Conservation (phyloP, 1,284 basidiomycete genomes). For the Trametes versicolor region DNA sequence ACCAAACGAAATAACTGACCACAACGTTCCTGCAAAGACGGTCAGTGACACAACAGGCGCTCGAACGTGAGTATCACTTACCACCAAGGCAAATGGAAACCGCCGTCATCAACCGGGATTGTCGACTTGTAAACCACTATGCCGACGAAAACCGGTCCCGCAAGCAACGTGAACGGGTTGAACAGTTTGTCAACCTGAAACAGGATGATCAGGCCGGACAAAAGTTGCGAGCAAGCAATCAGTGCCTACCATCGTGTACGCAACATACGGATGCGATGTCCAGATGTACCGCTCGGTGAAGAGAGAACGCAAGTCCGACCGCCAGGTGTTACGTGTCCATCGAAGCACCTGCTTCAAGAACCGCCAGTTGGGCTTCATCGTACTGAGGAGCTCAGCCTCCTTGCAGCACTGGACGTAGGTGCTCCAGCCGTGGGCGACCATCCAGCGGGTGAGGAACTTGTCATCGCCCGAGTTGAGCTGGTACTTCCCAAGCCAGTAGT, state of each 20-base stretch:
- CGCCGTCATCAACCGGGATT: constrained; percentile 71
- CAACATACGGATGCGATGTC: constrained; percentile 90
- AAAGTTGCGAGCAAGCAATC: neutral
- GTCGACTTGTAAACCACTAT: constrained; percentile 85
- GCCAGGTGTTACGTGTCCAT: constrained; percentile 95
- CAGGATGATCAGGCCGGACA: constrained; percentile 16
- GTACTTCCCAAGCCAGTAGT: constrained; percentile 93
- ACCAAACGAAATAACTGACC: constrained; percentile 81
- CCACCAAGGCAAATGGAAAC: constrained; percentile 93
- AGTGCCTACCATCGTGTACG: constrained; percentile 83
- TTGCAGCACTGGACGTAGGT: constrained; percentile 93
- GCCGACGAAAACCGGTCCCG: constrained; percentile 82
- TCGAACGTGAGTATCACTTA: constrained; percentile 47
- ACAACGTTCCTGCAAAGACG: constrained; percentile 74
- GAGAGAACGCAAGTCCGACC: constrained; percentile 86
- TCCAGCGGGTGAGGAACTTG: constrained; percentile 96
- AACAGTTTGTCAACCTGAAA: constrained; percentile 87
- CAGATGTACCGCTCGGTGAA: constrained; percentile 91
- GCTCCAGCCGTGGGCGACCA: constrained; percentile 94
- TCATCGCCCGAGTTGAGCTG: constrained; percentile 93
- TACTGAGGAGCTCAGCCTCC: constrained; percentile 89
- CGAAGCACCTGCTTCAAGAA: constrained; percentile 93
- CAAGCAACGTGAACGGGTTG: constrained; percentile 89
- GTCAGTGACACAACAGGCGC: neutral
- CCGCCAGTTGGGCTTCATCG: constrained; percentile 96